These are phyloP conservation scores for Bonia amplexicaulis DNA, from an alignment of 176 grass and related monocot species.

Conservation along the genomic window DNA sequence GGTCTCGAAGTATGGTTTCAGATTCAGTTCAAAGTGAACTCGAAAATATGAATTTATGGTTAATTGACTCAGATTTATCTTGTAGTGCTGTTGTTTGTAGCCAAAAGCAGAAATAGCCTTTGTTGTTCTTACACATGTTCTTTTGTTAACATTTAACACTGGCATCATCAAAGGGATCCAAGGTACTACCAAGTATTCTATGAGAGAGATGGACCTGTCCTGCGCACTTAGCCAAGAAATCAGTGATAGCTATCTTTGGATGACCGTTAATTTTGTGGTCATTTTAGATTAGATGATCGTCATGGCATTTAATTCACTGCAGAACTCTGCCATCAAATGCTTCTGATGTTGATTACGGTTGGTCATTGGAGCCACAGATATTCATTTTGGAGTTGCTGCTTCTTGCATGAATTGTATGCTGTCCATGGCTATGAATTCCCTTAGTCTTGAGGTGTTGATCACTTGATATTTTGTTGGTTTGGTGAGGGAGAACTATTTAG, in stretches of 20 bases:
- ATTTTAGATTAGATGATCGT: not conserved
- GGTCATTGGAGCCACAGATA: not conserved
- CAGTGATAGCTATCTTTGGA: not conserved
- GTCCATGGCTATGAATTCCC: not conserved
- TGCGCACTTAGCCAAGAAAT: not conserved
- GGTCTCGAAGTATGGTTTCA: conserved; percentile 26
- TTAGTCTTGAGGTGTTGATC: not conserved
- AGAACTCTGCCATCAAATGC: not conserved
- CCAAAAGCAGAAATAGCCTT: conserved; percentile 24
- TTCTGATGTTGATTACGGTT: not conserved
- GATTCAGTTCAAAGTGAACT: conserved; percentile 65
- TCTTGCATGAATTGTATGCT: not conserved
- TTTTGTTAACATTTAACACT: conserved; percentile 8
- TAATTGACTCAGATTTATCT: conserved; percentile 74
- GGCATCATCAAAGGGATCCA: conserved; percentile 1
- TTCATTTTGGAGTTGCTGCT: conserved; percentile 5
- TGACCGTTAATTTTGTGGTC: not conserved
- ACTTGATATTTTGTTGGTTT: not conserved
- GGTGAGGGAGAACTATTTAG: conserved; percentile 17
- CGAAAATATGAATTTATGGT: conserved; percentile 58
- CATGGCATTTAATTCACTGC: not conserved
- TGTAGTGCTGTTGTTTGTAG: conserved; percentile 78
- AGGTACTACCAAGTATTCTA: not conserved
- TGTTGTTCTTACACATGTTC: conserved; percentile 3
- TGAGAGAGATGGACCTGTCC: not conserved